Conservation (phyloP, 306 rosid species). For the Gleditsia sinensis region DNA sequence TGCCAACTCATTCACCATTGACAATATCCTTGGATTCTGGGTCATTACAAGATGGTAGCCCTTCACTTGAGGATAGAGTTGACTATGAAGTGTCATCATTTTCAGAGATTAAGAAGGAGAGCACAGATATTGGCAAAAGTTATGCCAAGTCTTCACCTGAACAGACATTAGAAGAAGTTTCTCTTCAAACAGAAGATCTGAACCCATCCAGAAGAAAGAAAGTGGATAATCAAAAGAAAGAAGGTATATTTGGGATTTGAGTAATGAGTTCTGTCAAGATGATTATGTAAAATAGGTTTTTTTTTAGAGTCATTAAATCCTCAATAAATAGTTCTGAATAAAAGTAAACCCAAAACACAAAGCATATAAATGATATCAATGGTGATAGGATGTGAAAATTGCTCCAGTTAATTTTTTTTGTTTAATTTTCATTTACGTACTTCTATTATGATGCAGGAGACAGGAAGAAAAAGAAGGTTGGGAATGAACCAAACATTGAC, state of each 20-base stretch:
- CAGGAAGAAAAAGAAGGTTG: conserved; percentile 27
- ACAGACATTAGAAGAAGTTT: conserved; percentile 36
- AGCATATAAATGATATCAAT: not conserved
- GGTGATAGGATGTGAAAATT: not conserved
- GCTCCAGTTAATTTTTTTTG: conserved; percentile 15
- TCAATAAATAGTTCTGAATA: not conserved
- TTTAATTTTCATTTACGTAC: conserved; percentile 1
- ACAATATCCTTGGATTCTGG: conserved; percentile 65
- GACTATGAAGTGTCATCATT: conserved; percentile 42
- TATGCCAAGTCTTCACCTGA: conserved; percentile 33
- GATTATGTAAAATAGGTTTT: conserved; percentile 21
- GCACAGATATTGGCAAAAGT: conserved; percentile 30
- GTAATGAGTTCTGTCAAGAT: not conserved
- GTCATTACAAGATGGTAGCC: conserved; percentile 41
- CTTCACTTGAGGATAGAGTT: conserved; percentile 36
- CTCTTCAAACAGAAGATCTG: conserved; percentile 39
- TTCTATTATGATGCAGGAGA: conserved; percentile 49
- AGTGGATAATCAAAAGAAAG: conserved; percentile 35
- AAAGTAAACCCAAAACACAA: not conserved
- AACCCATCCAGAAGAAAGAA: conserved; percentile 44
- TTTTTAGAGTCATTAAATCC: not conserved
- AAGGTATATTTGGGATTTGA: conserved; percentile 46
- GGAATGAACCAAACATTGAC: conserved; percentile 35
- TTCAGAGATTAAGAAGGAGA: conserved; percentile 31
- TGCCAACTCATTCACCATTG: conserved; percentile 52